phyloP scores from a whole-genome alignment of 2,329 filamentous ascomycete genomes.

The Fusarium agapanthi region DNA sequence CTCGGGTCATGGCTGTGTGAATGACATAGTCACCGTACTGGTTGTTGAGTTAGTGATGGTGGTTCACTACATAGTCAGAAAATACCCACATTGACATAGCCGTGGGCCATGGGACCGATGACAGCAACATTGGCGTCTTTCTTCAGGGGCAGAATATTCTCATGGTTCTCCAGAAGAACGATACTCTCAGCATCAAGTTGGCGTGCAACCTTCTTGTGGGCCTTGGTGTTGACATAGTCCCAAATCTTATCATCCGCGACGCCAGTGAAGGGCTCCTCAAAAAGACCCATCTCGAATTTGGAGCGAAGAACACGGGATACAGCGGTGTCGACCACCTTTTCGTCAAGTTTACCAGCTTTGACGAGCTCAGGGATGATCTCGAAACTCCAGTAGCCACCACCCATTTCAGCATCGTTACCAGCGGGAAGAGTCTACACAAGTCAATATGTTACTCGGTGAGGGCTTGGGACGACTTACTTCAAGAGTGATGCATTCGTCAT shows the following conservation, averaged over 20 bases:
- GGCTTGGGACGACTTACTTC: slow-evolving; percentile 49
- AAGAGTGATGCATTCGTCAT: slow-evolving; percentile 71
- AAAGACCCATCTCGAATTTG: slow-evolving; percentile 76
- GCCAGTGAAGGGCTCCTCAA: slow-evolving; percentile 73
- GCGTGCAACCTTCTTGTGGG: slow-evolving; percentile 66
- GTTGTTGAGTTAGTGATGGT: slow-evolving; percentile 9
- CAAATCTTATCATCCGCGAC: slow-evolving; percentile 63
- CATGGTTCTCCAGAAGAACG: slow-evolving; percentile 67
- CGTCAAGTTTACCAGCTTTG: slow-evolving; percentile 66
- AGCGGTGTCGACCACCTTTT: slow-evolving; percentile 69
- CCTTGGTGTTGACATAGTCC: slow-evolving; percentile 68
- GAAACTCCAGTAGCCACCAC: slow-evolving; percentile 77
- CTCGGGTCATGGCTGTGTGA: slow-evolving; percentile 68
- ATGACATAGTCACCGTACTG: slow-evolving; percentile 78
- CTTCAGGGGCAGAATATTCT: slow-evolving; percentile 61
- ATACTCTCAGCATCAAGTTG: slow-evolving; percentile 72
- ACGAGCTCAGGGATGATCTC: slow-evolving; percentile 72
- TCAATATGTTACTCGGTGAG: not conserved
- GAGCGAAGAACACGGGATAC: slow-evolving; percentile 71
- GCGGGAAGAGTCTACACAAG: slow-evolving; percentile 63
- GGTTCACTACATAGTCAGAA: too few relatives aligned
- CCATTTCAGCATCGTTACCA: slow-evolving; percentile 80
- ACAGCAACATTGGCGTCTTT: slow-evolving; percentile 76
- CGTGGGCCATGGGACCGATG: slow-evolving; percentile 79
- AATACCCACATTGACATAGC: slow-evolving; percentile 70